Conservation (phyloP, 495 filamentous ascomycete genomes). For the Arthonia radiata region DNA sequence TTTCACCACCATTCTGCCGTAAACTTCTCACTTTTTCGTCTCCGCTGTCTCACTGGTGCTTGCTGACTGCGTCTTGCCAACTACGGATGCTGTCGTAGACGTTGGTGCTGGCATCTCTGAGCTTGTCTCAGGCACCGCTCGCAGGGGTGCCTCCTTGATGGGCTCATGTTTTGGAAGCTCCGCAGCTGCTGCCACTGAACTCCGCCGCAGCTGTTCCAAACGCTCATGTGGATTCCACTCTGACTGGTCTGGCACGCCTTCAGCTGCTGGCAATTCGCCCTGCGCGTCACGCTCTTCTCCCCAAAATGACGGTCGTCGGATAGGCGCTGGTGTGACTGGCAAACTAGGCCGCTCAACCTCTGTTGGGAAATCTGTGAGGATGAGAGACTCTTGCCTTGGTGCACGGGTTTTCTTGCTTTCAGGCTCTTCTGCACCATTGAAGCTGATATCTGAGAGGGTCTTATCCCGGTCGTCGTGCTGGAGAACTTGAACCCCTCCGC, state of each 20-base stretch:
- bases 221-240: slow-evolving; percentile 59
- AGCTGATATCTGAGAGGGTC: slow-evolving; percentile 3
- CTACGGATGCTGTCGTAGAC: no score
- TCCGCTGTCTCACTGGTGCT: no score
- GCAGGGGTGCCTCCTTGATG: not conserved
- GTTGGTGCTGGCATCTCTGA: not conserved
- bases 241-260: slow-evolving; percentile 58
- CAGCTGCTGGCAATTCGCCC: slow-evolving; percentile 39
- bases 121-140: not conserved
- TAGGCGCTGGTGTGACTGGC: slow-evolving; percentile 72
- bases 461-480: slow-evolving; percentile 1
- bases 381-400: slow-evolving; percentile 25
- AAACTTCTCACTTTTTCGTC: no score
- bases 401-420: not conserved
- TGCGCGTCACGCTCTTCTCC: slow-evolving; percentile 18
- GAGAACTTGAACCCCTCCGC: slow-evolving; percentile 32
- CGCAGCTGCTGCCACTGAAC: not conserved
- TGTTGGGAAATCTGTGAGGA: slow-evolving; percentile 66
- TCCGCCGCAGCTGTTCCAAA: slow-evolving; percentile 39
- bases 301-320: slow-evolving; percentile 29
- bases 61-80: no score
- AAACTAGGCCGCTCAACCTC: slow-evolving; percentile 64
- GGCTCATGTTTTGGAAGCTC: not conserved
- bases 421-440: slow-evolving; percentile 1
- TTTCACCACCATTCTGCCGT: no score